Evolutionary conservation across 2,329 filamentous ascomycete genomes (phyloP).

Genomic region (Mycosphaerella arachidis): DNA sequence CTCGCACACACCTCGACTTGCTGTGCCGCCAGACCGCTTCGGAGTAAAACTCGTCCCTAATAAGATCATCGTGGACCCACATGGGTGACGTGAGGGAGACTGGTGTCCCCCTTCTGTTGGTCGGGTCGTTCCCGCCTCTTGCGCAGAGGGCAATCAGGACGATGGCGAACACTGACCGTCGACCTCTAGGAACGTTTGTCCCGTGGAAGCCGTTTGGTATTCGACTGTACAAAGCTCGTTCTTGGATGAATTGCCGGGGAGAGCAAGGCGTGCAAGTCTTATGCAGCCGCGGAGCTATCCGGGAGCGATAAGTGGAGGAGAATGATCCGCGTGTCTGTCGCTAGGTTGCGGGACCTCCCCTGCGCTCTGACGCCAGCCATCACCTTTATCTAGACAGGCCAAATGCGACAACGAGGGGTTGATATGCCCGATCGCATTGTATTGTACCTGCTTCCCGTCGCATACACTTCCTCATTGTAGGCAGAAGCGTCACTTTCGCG

Average conservation of each 20-base stretch:
- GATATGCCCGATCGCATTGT: not conserved
- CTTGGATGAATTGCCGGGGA: not conserved
- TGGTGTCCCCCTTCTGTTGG: not conserved
- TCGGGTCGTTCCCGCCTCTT: too few species aligned
- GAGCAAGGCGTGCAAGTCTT: not conserved
- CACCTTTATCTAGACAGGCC: not conserved
- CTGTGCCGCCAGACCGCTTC: too few species aligned
- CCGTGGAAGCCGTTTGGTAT: not conserved
- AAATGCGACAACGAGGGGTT: slow-evolving; percentile 1
- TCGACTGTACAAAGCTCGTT: not conserved
- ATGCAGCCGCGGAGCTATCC: not conserved
- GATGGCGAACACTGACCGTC: not conserved
- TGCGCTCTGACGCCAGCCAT: not conserved
- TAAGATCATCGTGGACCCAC: too few species aligned
- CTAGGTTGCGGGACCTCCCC: not conserved
- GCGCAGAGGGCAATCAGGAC: not conserved
- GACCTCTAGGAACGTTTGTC: not conserved
- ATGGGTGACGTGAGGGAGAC: too few species aligned
- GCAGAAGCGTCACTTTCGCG: not conserved
- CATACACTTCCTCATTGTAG: slow-evolving; percentile 1
- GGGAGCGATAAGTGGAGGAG: not conserved
- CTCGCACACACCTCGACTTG: too few species aligned
- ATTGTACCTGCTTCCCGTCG: slow-evolving; percentile 1
- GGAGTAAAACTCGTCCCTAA: too few species aligned
- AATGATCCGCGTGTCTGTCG: not conserved